Base-by-base conservation (phyloP, 768 basidiomycete genomes). In the Pleurotus salmoneostramineus region DNA sequence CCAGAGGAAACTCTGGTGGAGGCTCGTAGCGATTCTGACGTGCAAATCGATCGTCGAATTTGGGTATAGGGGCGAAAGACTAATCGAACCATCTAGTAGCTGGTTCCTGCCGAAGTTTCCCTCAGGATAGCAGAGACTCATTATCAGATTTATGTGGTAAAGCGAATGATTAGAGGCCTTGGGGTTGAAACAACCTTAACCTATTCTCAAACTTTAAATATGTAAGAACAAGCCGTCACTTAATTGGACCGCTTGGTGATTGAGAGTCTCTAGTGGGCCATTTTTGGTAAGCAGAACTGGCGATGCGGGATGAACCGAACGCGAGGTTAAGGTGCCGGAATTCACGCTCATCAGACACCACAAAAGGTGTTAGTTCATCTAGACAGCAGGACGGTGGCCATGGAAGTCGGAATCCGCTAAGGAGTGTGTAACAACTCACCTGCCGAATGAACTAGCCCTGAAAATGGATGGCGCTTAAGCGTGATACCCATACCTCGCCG, bases 1-100 rank as follows among this genome's bases (percentile, higher is more conserved):
- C 88, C 89, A 91, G 88, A 88, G 89, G 88, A 91, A 91, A 91
- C 89, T 88, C 88, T 90, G 89, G 87, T 91, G 88, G 88, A 90
- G 87, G 89, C 86, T 88, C 84, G 85, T 88, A 91, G 89, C 88
- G 84, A 87, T 91, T 90, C 89, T 91, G 89, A 90, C 87, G 86
- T 91, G 89, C 89, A 91, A 91, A 91, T 91, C 88, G 85, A 89
- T 91, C 85, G 88, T 90, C 85, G 78, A 88, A 91, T 87, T 88
- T 89, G 88, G 87, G 88, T 89, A 90, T 91, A 90, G 89, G 89
- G 89, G 88, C 85, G 86, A 91, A 91, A 91, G 89, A 91, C 89
- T 88, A 89, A 91, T 91, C 87, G 87, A 90, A 89, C 88, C 88
- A 88, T 89, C 77, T 88, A 89, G 87, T 89, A 88, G 87, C 88